These are phyloP conservation scores for Mycena metata DNA, from an alignment of 768 basidiomycete genomes.

Conservation along the genomic window DNA sequence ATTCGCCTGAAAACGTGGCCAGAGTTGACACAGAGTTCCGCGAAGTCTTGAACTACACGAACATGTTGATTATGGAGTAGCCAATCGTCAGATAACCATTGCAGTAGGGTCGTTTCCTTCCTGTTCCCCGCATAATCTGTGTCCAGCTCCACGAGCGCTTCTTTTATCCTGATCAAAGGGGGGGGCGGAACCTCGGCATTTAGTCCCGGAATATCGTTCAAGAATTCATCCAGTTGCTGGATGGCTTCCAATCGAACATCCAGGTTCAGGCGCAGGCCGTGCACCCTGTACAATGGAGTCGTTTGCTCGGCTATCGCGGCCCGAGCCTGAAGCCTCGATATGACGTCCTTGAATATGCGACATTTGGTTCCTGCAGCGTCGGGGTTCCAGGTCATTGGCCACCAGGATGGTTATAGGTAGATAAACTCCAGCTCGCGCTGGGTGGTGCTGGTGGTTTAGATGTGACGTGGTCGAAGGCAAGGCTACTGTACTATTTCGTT, in stretches of 20 bases:
- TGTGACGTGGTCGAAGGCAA: slow-evolving; percentile 4
- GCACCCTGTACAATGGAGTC: neutral
- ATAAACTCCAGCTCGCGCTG: slow-evolving; percentile 14
- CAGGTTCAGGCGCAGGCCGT: slow-evolving; percentile 4
- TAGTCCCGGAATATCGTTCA: slow-evolving; percentile 13
- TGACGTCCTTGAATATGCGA: slow-evolving; percentile 15
- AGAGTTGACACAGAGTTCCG: slow-evolving; percentile 17
- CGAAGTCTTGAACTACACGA: slow-evolving; percentile 2
- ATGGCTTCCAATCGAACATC: slow-evolving; percentile 2
- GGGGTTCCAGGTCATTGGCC: slow-evolving; percentile 15
- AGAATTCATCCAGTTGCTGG: slow-evolving; percentile 11
- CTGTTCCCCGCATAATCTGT: slow-evolving; percentile 1
- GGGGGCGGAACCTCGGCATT: slow-evolving; percentile 8
- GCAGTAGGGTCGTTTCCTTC: neutral
- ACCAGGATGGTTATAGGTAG: slow-evolving; percentile 1
- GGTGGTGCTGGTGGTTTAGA: neutral
- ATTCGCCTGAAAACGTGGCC: too few relatives aligned
- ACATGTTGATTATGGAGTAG: neutral
- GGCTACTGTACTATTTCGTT: too few relatives aligned
- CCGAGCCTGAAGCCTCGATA: slow-evolving; percentile 9
- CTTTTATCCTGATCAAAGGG: slow-evolving; percentile 9
- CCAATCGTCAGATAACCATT: slow-evolving; percentile 4
- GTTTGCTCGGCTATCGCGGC: slow-evolving; percentile 5
- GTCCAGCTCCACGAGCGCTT: slow-evolving; percentile 14
- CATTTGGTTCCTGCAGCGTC: slow-evolving; percentile 1